phyloP scores from a whole-genome alignment of 192 early-diverging fungal genomes.

The Bifiguratus adelaidae region DNA sequence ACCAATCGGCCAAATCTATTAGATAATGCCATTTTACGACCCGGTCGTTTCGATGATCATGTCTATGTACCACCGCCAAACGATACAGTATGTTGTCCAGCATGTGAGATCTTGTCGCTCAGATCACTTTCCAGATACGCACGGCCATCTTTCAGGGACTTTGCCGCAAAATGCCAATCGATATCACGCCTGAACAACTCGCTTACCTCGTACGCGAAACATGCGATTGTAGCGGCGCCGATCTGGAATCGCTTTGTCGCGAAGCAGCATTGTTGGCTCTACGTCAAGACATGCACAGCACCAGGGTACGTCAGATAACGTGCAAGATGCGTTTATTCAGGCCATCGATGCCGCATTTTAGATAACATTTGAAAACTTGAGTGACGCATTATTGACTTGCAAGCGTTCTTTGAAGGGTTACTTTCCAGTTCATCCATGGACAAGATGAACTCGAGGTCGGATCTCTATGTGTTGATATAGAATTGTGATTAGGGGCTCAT shows the following conservation, averaged over 20 bases:
- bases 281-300: constrained; percentile 42
- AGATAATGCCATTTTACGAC: constrained; percentile 74
- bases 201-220: constrained; percentile 31
- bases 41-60: constrained; percentile 76
- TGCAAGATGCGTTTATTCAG: neutral
- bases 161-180: constrained; percentile 37
- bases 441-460: too few relatives aligned
- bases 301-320: constrained; percentile 24
- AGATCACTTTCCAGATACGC: constrained; percentile 30
- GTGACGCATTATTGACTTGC: neutral
- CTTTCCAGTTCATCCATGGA: neutral
- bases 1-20: constrained; percentile 65
- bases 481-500: too few relatives aligned
- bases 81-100: constrained; percentile 19
- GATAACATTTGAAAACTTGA: neutral
- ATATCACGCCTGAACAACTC: constrained; percentile 31
- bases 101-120: neutral
- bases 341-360: neutral
- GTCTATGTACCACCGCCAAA: constrained; percentile 53
- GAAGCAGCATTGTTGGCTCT: constrained; percentile 66
- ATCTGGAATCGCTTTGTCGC: constrained; percentile 73
- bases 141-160: constrained; percentile 43
- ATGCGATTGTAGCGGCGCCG: constrained; percentile 60
- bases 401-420: neutral
- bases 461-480: too few relatives aligned